These are phyloP conservation scores for Fusarium luffae DNA, from an alignment of 2,329 filamentous ascomycete genomes.

Conservation along the genomic window DNA sequence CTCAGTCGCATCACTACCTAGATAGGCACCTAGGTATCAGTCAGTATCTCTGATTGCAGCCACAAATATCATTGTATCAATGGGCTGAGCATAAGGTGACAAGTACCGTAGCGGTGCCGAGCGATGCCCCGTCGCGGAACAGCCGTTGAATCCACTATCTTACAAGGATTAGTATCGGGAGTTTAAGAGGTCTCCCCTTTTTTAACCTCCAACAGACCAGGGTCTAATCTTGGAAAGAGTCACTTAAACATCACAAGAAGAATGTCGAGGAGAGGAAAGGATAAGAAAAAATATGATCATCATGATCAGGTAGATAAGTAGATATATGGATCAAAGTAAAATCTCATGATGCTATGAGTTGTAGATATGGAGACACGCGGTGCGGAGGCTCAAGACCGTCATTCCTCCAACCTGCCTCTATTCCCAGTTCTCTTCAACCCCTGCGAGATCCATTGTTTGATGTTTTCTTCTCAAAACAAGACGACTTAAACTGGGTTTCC, in stretches of 20 bases:
- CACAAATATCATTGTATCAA: slow-evolving; percentile 15
- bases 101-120: slow-evolving; percentile 44
- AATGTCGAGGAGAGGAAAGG: not conserved
- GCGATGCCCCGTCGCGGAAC: slow-evolving; percentile 40
- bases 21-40: not conserved
- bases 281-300: too few relatives aligned
- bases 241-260: not conserved
- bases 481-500: slow-evolving; percentile 19
- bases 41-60: not conserved
- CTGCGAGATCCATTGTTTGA: slow-evolving; percentile 27
- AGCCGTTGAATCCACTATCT: slow-evolving; percentile 27
- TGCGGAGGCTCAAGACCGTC: slow-evolving; percentile 33
- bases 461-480: slow-evolving; percentile 25
- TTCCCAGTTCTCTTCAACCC: slow-evolving; percentile 18
- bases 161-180: slow-evolving; percentile 19
- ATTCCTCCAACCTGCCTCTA: slow-evolving; percentile 18
- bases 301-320: not conserved
- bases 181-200: slow-evolving; percentile 16
- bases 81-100: slow-evolving; percentile 42
- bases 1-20: not conserved
- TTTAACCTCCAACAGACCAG: slow-evolving; percentile 1
- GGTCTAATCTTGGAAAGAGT: not conserved
- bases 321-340: not conserved
- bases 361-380: not conserved
- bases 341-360: not conserved